Conservation (phyloP, 2,329 filamentous ascomycete species). For the Monosporascus sp. region DNA sequence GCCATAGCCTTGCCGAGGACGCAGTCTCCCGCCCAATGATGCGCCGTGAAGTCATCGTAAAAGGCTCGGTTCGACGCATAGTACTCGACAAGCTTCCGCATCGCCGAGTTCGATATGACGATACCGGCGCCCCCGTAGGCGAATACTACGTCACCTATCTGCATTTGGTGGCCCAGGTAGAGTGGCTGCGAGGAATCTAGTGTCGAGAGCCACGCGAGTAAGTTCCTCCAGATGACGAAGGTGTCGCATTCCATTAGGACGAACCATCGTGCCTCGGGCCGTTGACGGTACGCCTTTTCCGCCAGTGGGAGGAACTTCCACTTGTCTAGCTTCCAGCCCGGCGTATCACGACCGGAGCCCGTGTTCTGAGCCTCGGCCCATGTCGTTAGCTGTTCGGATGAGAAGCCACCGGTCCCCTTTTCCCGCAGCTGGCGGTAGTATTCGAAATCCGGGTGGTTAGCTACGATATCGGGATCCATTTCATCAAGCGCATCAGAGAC, state of each 20-base stretch:
- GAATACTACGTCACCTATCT: constrained; percentile 44
- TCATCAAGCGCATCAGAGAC: constrained; percentile 44
- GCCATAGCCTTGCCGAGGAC: constrained; percentile 40
- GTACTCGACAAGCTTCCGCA: constrained; percentile 36
- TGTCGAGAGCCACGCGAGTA: constrained; percentile 46
- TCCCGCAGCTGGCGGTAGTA: constrained; percentile 43
- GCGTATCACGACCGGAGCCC: constrained; percentile 32
- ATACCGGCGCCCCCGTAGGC: constrained; percentile 49
- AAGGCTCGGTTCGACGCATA: constrained; percentile 35
- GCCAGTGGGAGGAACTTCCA: constrained; percentile 54
- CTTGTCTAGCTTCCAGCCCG: constrained; percentile 48
- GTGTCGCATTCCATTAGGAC: constrained; percentile 56
- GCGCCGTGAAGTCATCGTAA: constrained; percentile 37
- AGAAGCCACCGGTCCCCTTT: constrained; percentile 37
- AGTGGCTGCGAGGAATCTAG: constrained; percentile 41
- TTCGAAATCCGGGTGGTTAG: constrained; percentile 40
- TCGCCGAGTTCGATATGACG: constrained; percentile 42
- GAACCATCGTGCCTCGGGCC: constrained; percentile 49
- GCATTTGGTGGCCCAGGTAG: constrained; percentile 50
- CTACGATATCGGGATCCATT: constrained; percentile 33
- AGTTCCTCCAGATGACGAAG: constrained; percentile 47
- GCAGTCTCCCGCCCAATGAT: constrained; percentile 44
- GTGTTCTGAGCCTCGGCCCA: constrained; percentile 25
- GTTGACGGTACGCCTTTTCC: constrained; percentile 34
- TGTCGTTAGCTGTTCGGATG: constrained; percentile 20